Evolutionary conservation across 148 eudicot genomes (phyloP).

Genomic region (Vaccinium vitisidaea): DNA sequence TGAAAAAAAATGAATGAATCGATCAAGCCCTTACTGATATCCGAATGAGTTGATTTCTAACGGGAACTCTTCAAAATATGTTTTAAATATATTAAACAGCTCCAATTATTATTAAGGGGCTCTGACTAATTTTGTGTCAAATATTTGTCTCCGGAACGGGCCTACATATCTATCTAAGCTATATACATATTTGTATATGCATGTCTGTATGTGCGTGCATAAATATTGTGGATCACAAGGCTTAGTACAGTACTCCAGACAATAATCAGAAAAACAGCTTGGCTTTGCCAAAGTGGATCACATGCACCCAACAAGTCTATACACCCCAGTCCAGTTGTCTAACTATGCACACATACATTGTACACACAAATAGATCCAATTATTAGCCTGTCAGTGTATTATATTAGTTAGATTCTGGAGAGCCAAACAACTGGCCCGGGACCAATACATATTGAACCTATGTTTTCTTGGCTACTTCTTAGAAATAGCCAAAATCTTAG

Average conservation of each 20-base stretch:
- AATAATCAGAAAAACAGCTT: constrained; percentile 18
- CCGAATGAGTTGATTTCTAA: too few species aligned
- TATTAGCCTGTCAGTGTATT: not conserved
- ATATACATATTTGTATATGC: too few species aligned
- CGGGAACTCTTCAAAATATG: too few species aligned
- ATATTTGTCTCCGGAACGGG: too few species aligned
- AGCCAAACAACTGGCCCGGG: not conserved
- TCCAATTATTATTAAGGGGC: too few species aligned
- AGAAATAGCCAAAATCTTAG: not conserved
- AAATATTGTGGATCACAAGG: constrained; percentile 3
- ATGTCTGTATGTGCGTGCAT: not conserved
- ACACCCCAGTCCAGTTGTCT: constrained; percentile 36
- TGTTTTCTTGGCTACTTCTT: not conserved
- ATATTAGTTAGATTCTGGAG: not conserved
- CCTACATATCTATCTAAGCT: too few species aligned
- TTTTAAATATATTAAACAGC: too few species aligned
- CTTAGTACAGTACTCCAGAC: constrained; percentile 13
- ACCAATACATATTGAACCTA: not conserved
- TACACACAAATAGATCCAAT: not conserved
- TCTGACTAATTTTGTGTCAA: too few species aligned
- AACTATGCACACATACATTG: not conserved
- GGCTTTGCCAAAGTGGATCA: constrained; percentile 51
- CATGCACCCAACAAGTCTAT: constrained; percentile 55
- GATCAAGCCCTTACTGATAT: too few species aligned
- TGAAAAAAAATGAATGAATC: too few species aligned